A percentile compares a stretch with the other conserved stretches of the same genome.
Conservation (phyloP, 179 eudicot genomes). For the Patellifolia procumbens region DNA sequence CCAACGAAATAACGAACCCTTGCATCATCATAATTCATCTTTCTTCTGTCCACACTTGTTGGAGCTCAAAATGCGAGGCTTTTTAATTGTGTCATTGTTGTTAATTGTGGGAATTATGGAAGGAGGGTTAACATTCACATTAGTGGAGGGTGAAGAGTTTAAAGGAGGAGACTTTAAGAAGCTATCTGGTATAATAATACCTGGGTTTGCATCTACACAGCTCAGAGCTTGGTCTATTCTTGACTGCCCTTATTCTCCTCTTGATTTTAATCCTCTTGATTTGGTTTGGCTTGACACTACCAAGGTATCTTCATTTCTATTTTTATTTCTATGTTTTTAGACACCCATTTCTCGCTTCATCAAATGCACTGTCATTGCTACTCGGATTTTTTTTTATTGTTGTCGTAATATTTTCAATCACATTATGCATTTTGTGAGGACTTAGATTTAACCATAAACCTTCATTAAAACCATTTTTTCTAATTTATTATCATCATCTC, state of each 20-base stretch:
- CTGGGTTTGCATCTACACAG: slow-evolving; percentile 96
- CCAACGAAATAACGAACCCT: no score
- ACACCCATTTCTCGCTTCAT: no score
- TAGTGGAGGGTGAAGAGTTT: slow-evolving; percentile 32
- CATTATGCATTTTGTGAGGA: no score
- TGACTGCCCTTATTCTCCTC: slow-evolving; percentile 94
- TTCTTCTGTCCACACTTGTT: slow-evolving; percentile 8
- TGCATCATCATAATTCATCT: background rate
- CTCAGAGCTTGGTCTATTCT: slow-evolving; percentile 94
- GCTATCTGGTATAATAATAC: slow-evolving; percentile 85
- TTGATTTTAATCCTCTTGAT: slow-evolving; percentile 96
- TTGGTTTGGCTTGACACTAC: slow-evolving; percentile 97
- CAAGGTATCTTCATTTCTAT: slow-evolving; percentile 44
- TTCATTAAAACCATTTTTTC: no score
- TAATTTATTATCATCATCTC: no score
- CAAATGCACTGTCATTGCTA: no score
- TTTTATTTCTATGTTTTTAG: background rate
- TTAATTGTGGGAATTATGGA: slow-evolving; percentile 6
- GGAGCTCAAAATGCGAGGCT: slow-evolving; percentile 28
- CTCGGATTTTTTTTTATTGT: no score
- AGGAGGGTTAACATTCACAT: background rate
- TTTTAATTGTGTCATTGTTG: background rate
- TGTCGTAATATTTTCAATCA: no score
- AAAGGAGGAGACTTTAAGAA: slow-evolving; percentile 46
- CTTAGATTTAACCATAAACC: no score